Evolutionary conservation across 768 basidiomycete species (phyloP).

Genomic region (Boletus subparvulus): DNA sequence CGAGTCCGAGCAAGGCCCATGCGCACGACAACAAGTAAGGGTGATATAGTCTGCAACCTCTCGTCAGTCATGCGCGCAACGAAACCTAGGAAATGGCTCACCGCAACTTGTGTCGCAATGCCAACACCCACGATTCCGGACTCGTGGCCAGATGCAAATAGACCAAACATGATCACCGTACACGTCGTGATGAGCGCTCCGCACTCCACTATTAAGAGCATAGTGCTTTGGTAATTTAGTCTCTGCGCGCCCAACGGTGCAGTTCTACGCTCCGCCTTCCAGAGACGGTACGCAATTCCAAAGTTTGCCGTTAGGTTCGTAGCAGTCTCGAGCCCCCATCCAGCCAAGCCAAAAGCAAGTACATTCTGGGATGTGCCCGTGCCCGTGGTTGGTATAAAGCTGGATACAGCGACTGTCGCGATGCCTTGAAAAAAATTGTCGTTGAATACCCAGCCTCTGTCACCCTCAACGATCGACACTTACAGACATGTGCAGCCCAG

Average conservation of each 20-base stretch:
- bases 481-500: slow-evolving; percentile 18
- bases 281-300: slow-evolving; percentile 21
- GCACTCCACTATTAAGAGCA: slow-evolving; percentile 19
- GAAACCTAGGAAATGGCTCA: neutral
- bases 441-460: neutral
- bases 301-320: slow-evolving; percentile 18
- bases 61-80: slow-evolving; percentile 1
- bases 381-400: slow-evolving; percentile 13
- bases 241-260: slow-evolving; percentile 3
- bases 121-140: slow-evolving; percentile 14
- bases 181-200: slow-evolving; percentile 22
- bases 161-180: slow-evolving; percentile 19
- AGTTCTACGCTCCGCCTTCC: slow-evolving; percentile 3
- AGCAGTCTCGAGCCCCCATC: slow-evolving; percentile 19
- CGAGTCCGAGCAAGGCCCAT: slow-evolving; percentile 9
- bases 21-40: slow-evolving; percentile 18
- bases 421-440: slow-evolving; percentile 3
- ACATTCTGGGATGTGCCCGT: neutral
- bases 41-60: slow-evolving; percentile 12
- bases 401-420: slow-evolving; percentile 17
- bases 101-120: slow-evolving; percentile 20
- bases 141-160: slow-evolving; percentile 12
- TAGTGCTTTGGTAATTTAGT: slow-evolving; percentile 12
- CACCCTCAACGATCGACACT: slow-evolving; percentile 1
- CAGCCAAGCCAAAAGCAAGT: slow-evolving; percentile 10